Base-by-base conservation (phyloP, 1,284 basidiomycete genomes). In the Cryptococcus hybrid region DNA sequence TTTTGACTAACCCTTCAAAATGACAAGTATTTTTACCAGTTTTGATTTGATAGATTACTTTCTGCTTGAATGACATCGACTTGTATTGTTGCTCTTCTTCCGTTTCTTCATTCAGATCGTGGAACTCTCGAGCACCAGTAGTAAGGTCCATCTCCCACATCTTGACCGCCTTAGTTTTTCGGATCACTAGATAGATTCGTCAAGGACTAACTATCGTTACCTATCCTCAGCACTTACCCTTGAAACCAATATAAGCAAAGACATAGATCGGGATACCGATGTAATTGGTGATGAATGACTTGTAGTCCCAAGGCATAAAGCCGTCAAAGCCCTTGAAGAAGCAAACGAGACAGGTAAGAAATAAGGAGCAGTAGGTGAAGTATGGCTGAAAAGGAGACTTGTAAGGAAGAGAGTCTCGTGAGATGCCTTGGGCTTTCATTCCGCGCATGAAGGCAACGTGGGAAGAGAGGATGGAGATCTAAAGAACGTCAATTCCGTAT, bases 371-470 rank as follows among this genome's bases (percentile, higher is more conserved):
- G 58, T 68, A 75, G 40, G 74, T 63, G 39, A 72, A 59, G 70
- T 73, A 70, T 9, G 71, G 68, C 60, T 71, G 61, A 61, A 69
- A 59, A 13, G 65, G 67, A 57, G 87, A 86, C 67, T 84, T 84
- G 77, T 86, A 90, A 1, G 86, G 85, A 12, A 90, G 79, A 7
- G 79, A 74, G 50, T 86, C 82, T 15, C 88, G 81, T 2, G 82
- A 83, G 62, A 85, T 80, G 12, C 86, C 86, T 58, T 89, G 87
- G 0, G 79, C 83, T 61, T 85, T 80, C 61, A 89, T 76, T 0
- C 85, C 86, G 43, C 82, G 81, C 86, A 88, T 87, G 75, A 89
- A 88, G 11, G 80, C 80, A 57, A 89, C 84, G 76, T 89, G 88
- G 8, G 84, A 83, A 49, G 82, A 84, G 45, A 83, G 75, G 57